Conservation (phyloP, 768 basidiomycete species). For the Clavaria fumosa region DNA sequence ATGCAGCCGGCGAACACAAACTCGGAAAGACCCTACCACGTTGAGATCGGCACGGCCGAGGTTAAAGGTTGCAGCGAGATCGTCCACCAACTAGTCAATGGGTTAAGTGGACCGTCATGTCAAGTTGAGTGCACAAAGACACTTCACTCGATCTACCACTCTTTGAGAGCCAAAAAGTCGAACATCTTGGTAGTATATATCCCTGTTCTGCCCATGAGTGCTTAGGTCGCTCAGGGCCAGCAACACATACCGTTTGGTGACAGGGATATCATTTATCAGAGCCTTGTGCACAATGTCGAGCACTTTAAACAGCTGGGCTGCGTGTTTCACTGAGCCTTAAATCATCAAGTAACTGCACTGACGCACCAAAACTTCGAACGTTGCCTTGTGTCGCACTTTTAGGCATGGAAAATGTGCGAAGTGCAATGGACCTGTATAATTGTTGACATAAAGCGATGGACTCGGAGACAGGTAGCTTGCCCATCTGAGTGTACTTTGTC, state of each 20-base stretch:
- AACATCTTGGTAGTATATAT: slow-evolving; percentile 82
- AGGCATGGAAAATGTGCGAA: slow-evolving; percentile 8
- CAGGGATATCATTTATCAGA: slow-evolving; percentile 32
- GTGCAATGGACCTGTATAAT: slow-evolving; percentile 5
- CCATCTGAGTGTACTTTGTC: slow-evolving; percentile 6
- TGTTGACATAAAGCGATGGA: background rate
- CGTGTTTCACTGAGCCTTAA: background rate
- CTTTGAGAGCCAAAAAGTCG: slow-evolving; percentile 59
- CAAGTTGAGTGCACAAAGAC: background rate
- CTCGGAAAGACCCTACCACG: slow-evolving; percentile 34
- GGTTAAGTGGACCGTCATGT: background rate
- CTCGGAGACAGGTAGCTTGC: background rate
- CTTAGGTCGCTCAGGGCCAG: slow-evolving; percentile 1
- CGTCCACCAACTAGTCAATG: slow-evolving; percentile 76
- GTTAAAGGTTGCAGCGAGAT: slow-evolving; percentile 71
- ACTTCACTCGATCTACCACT: slow-evolving; percentile 58
- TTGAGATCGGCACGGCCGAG: slow-evolving; percentile 63
- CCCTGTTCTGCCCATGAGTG: slow-evolving; percentile 28
- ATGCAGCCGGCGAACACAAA: background rate
- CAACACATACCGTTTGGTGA: slow-evolving; percentile 44
- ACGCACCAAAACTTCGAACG: slow-evolving; percentile 24
- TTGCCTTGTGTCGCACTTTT: slow-evolving; percentile 22
- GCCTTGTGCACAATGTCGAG: slow-evolving; percentile 60
- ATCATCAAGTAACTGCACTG: slow-evolving; percentile 3
- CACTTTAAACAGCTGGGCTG: slow-evolving; percentile 57